phyloP scores from a whole-genome alignment of 1,284 basidiomycete species.

The Termitomyces sp. region DNA sequence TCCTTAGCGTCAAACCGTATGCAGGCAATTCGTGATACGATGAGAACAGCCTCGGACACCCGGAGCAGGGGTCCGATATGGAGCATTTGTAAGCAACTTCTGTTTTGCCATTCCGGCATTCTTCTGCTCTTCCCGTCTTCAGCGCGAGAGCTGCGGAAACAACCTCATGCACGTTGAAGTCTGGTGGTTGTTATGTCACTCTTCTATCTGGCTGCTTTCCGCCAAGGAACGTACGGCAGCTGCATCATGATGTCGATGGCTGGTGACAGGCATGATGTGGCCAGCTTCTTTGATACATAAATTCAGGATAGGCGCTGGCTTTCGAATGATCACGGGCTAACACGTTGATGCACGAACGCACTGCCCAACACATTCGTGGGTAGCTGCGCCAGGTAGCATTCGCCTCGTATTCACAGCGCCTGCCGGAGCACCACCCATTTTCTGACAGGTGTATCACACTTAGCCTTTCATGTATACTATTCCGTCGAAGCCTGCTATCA shows the following conservation, averaged over 20 bases:
- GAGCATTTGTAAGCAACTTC: neutral
- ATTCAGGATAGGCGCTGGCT: neutral
- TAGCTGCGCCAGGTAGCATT: neutral
- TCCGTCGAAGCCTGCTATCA: neutral
- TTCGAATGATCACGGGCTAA: constrained; percentile 2
- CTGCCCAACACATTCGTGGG: neutral
- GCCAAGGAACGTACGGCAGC: neutral
- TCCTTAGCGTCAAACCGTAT: neutral
- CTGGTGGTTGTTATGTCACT: neutral
- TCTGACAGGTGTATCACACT: neutral
- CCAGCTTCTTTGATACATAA: constrained; percentile 2
- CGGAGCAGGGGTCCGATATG: neutral
- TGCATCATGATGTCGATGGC: constrained; percentile 2
- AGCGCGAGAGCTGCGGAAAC: neutral
- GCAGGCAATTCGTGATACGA: neutral
- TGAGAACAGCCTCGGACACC: neutral
- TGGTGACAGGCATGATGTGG: constrained; percentile 1
- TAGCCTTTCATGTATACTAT: neutral
- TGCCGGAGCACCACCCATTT: neutral
- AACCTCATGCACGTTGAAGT: neutral
- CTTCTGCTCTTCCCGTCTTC: neutral
- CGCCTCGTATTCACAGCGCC: neutral
- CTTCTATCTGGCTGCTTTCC: neutral
- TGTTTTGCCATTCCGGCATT: neutral
- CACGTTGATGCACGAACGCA: neutral